Conservation (phyloP, 306 rosid genomes). For the Cicer yamashitae region DNA sequence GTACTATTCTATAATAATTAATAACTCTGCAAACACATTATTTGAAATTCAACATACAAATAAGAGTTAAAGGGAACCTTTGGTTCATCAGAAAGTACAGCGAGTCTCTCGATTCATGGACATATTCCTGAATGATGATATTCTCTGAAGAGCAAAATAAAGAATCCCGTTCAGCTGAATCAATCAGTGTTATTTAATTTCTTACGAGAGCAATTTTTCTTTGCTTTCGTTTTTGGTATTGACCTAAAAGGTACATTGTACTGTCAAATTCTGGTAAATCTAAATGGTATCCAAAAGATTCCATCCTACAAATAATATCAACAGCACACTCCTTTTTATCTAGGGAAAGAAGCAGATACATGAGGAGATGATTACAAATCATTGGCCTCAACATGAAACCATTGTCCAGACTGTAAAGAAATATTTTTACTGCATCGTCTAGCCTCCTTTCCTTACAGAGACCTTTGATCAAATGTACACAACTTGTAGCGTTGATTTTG, state of each 20-base stretch:
- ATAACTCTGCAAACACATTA: conserved; percentile 17
- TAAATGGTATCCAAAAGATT: conserved; percentile 59
- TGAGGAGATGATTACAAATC: conserved; percentile 54
- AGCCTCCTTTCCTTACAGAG: conserved; percentile 59
- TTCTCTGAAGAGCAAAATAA: conserved; percentile 30
- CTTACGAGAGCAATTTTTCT: neutral
- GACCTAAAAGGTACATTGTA: conserved; percentile 47
- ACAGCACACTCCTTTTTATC: conserved; percentile 53
- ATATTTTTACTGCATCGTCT: conserved; percentile 61
- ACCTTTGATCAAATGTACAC: conserved; percentile 67
- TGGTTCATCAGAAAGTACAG: conserved; percentile 41
- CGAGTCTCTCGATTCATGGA: conserved; percentile 30
- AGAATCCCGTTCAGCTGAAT: conserved; percentile 10
- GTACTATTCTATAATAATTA: conserved; percentile 1
- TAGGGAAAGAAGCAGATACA: conserved; percentile 47
- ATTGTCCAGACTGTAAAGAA: conserved; percentile 65
- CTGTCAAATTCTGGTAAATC: conserved; percentile 25
- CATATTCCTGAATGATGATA: conserved; percentile 29
- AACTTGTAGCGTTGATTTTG: conserved; percentile 68
- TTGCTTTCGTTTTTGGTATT: conserved; percentile 1
- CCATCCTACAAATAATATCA: conserved; percentile 60
- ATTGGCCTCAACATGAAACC: conserved; percentile 54
- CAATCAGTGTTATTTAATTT: neutral
- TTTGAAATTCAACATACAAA: conserved; percentile 35
- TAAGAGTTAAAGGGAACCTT: conserved; percentile 37